Base-by-base conservation (phyloP, 1,284 basidiomycete species). In the Malassezia brasiliensis region DNA sequence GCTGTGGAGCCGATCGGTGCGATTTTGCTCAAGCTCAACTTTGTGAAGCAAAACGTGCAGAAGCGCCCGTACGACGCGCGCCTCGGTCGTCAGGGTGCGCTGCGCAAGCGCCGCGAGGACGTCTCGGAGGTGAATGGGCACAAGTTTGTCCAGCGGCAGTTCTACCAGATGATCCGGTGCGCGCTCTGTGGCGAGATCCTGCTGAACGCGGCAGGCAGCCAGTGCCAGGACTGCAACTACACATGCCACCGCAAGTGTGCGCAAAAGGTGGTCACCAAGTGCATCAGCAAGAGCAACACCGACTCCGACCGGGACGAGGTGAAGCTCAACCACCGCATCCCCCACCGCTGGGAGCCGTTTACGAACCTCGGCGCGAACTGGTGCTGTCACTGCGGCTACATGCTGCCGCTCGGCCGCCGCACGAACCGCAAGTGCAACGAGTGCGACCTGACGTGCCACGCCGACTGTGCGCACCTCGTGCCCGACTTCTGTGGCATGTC, bases 401-500 rank as follows among this genome's bases (percentile, higher is more conserved):
- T 99, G 82, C 83, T 98, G 37, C 90, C 94, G 47, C 83, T 98
- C 49, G 94, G 94, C 51, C 85, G 91, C 62, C 96, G 96, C 80
- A 93, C 94, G 75, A 87, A 90, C 22, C 84, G 90, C 56, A 87
- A 88, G 77, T 99, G 94, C 77, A 85, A 85, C 49, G 93, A 98
- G 76, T 99, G 94, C 77, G 85, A 86, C 70, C 85, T 96, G 61
- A 96, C 93, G 50, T 94, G 90, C 67, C 94, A 99, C 77, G 90
- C 90, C 20, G 90, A 94, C 63, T 99, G 94, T 77, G 89, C 90
- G 0, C 94, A 98, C 75, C 82, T 98, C 51, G 93, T 99, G 31
- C 94, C 94, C 55, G 93, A 98, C 77, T 96, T 99, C 77, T 99
- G 94, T 72, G 94, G 94, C 48, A 96, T 99, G 93, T 90, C 90